Evolutionary conservation across 2,329 filamentous ascomycete genomes (phyloP).

Genomic region (Arthrobotrys musiformis): DNA sequence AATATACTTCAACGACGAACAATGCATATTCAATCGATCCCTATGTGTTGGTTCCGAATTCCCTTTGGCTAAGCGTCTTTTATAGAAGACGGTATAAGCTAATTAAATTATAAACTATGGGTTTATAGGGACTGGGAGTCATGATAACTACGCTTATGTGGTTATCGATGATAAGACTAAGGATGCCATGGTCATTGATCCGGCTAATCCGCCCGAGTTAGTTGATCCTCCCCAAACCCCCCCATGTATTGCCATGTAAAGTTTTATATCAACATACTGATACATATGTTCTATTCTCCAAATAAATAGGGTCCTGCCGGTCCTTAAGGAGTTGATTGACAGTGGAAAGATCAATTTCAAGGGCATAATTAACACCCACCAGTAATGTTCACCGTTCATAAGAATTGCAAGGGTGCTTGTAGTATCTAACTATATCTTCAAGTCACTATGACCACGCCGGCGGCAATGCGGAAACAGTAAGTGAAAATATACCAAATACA

Average conservation of each 20-base stretch:
- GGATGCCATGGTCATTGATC: conserved; percentile 82
- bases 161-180: conserved; percentile 81
- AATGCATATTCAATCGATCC: conserved; percentile 89
- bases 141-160: conserved; percentile 87
- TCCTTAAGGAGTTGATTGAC: conserved; percentile 77
- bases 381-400: conserved; percentile 70
- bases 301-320: conserved; percentile 69
- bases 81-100: not conserved
- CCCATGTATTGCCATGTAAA: too few relatives aligned
- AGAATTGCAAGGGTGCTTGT: not conserved
- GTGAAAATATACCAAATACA: not conserved
- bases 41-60: conserved; percentile 83
- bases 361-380: conserved; percentile 95
- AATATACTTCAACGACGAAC: conserved; percentile 65
- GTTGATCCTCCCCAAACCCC: conserved; percentile 57
- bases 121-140: conserved; percentile 75
- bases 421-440: not conserved
- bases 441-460: conserved; percentile 96
- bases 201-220: conserved; percentile 80
- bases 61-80: not conserved
- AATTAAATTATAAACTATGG: too few relatives aligned
- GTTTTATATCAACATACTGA: not conserved
- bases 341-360: conserved; percentile 81
- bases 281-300: not conserved
- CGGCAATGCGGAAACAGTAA: conserved; percentile 83